Conservation (phyloP, 1,139 yeast species). For the Blastobotrys raffinosifermentans region DNA sequence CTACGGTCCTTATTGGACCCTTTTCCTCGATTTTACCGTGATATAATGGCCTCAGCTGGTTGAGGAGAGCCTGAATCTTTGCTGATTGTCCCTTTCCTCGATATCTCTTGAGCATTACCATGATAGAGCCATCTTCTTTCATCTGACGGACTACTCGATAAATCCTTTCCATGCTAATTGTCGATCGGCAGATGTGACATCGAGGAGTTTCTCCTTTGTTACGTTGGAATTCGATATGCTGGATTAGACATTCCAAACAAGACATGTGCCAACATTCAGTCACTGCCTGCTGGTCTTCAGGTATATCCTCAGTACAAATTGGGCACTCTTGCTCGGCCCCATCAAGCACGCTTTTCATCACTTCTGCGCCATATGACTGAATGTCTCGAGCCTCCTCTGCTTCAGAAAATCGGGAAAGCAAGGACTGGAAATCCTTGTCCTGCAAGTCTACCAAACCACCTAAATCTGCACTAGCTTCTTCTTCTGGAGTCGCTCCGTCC, state of each 20-base stretch:
- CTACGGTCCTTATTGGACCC: slow-evolving; percentile 43
- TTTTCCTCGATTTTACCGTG: neutral
- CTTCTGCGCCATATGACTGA: slow-evolving; percentile 35
- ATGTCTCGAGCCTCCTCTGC: slow-evolving; percentile 18
- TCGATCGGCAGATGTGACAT: slow-evolving; percentile 37
- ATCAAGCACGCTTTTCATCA: slow-evolving; percentile 29
- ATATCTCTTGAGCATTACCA: slow-evolving; percentile 16
- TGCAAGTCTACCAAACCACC: slow-evolving; percentile 16
- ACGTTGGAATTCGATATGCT: slow-evolving; percentile 46
- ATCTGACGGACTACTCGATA: slow-evolving; percentile 25
- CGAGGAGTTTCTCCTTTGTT: slow-evolving; percentile 29
- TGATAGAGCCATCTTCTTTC: slow-evolving; percentile 4
- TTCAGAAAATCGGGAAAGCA: slow-evolving; percentile 9
- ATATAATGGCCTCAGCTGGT: slow-evolving; percentile 44
- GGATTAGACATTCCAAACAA: slow-evolving; percentile 68
- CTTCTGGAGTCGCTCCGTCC: slow-evolving; percentile 3
- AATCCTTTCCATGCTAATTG: slow-evolving; percentile 25
- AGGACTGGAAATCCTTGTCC: slow-evolving; percentile 22
- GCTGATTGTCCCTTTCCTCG: slow-evolving; percentile 43
- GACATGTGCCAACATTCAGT: slow-evolving; percentile 81
- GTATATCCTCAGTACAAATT: slow-evolving; percentile 66
- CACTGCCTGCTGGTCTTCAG: slow-evolving; percentile 49
- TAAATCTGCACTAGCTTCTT: slow-evolving; percentile 8
- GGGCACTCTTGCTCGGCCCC: slow-evolving; percentile 68
- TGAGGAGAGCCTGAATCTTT: slow-evolving; percentile 64